Evolutionary conservation across 305 asterid genomes (phyloP).

Genomic region (Rubia occidens): DNA sequence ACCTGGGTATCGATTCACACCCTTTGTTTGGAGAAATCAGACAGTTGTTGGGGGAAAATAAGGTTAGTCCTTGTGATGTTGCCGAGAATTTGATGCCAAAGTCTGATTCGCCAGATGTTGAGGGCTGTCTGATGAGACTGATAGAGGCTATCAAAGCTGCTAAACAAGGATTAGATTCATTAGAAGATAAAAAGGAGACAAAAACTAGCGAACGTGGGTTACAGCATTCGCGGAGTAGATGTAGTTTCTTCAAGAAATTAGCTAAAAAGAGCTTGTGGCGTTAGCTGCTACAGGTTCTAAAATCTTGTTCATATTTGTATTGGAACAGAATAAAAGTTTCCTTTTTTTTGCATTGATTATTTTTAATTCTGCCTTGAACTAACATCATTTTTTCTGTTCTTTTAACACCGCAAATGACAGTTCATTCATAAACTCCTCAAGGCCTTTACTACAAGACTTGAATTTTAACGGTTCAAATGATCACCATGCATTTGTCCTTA

Average conservation of each 20-base stretch:
- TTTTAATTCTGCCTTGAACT: too few species aligned
- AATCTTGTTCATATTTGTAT: too few species aligned
- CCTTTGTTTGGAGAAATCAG: constrained; percentile 5
- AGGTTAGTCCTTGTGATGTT: constrained; percentile 1
- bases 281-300: background rate
- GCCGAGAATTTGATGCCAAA: constrained; percentile 9
- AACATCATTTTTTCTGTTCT: too few species aligned
- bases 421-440: too few species aligned
- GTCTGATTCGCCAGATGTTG: constrained; percentile 1
- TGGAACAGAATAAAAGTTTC: background rate
- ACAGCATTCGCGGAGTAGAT: background rate
- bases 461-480: too few species aligned
- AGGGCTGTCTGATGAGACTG: background rate
- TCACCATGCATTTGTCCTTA: too few species aligned
- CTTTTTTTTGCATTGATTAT: too few species aligned
- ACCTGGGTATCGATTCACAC: constrained; percentile 19
- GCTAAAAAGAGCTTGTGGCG: background rate
- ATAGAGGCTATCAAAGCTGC: constrained; percentile 6
- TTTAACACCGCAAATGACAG: too few species aligned
- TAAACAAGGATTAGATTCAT: background rate
- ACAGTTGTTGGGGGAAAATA: background rate
- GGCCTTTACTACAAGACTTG: too few species aligned
- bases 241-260: background rate
- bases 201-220: background rate
- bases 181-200: background rate